Evolutionary conservation across 805 yeast species (phyloP).

Genomic region (Candida methanosorbosa): DNA sequence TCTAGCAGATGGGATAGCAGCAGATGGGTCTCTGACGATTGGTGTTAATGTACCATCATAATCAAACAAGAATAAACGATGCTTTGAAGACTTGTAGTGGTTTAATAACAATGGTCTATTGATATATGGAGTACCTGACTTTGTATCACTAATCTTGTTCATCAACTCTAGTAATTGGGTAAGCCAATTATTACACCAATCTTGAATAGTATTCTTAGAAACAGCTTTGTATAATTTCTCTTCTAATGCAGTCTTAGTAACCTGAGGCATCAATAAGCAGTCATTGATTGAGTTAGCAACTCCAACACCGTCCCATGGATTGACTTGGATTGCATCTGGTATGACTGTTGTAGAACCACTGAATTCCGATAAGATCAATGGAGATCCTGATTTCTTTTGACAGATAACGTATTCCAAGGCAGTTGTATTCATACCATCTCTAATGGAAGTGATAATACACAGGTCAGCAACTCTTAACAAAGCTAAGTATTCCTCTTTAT

Average conservation of each 20-base stretch:
- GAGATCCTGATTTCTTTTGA: slow-evolving; percentile 63
- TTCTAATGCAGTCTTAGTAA: slow-evolving; percentile 38
- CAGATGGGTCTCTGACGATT: slow-evolving; percentile 94
- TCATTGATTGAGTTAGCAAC: slow-evolving; percentile 78
- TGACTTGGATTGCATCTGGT: slow-evolving; percentile 70
- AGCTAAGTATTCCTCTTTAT: slow-evolving; percentile 83
- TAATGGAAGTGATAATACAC: slow-evolving; percentile 78
- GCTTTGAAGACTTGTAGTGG: slow-evolving; percentile 49
- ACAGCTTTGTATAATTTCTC: slow-evolving; percentile 54
- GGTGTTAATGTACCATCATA: slow-evolving; percentile 98
- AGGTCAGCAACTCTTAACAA: slow-evolving; percentile 83
- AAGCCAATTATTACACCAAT: slow-evolving; percentile 67
- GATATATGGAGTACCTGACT: slow-evolving; percentile 70
- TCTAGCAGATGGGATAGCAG: slow-evolving; percentile 86
- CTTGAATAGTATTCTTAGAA: slow-evolving; percentile 61
- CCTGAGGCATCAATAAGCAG: slow-evolving; percentile 47
- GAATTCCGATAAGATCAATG: slow-evolving; percentile 85
- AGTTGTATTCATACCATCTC: slow-evolving; percentile 97
- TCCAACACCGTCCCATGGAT: slow-evolving; percentile 96
- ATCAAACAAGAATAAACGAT: slow-evolving; percentile 82
- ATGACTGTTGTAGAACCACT: slow-evolving; percentile 78
- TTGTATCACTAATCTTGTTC: slow-evolving; percentile 13
- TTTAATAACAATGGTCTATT: slow-evolving; percentile 59
- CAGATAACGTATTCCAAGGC: slow-evolving; percentile 88
- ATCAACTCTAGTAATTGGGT: slow-evolving; percentile 16